phyloP scores from a whole-genome alignment of 805 yeast species.

The Huiozyma sinensis region DNA sequence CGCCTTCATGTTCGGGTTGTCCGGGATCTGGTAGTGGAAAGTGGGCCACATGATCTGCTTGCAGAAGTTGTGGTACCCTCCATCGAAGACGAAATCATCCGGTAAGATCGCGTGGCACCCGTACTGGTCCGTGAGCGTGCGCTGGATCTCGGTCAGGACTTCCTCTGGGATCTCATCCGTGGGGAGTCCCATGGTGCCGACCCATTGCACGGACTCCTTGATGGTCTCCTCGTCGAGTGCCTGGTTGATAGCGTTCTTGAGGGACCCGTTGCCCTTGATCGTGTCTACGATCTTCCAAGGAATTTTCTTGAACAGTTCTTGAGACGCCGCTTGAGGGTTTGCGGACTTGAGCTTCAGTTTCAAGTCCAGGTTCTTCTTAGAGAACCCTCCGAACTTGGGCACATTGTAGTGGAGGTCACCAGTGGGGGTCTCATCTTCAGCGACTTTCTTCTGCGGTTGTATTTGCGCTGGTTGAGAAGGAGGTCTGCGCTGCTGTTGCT shows the following conservation, averaged over 20 bases:
- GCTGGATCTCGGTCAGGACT: constrained; percentile 44
- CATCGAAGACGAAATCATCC: constrained; percentile 69
- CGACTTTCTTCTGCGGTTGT: constrained; percentile 7
- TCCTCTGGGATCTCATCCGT: constrained; percentile 62
- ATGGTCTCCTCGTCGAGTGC: constrained; percentile 36
- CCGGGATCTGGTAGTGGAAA: constrained; percentile 86
- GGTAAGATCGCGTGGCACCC: constrained; percentile 57
- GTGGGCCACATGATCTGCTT: constrained; percentile 97
- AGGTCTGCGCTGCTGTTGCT: background rate
- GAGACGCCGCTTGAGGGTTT: constrained; percentile 27
- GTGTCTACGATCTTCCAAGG: constrained; percentile 66
- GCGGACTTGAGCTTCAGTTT: constrained; percentile 37
- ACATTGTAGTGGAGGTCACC: constrained; percentile 16
- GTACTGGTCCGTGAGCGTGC: constrained; percentile 36
- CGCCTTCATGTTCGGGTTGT: constrained; percentile 82
- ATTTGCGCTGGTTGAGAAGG: background rate
- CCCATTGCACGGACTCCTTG: constrained; percentile 45
- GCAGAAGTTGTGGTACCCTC: constrained; percentile 83
- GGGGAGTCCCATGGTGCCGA: constrained; percentile 89
- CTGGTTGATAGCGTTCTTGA: constrained; percentile 71
- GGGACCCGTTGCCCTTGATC: constrained; percentile 74
- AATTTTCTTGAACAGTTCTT: constrained; percentile 35
- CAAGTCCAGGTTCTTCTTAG: constrained; percentile 36
- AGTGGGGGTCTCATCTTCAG: constrained; percentile 1
- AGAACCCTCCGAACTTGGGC: constrained; percentile 60